Percentiles rank a stretch among this genome's conserved stretches.
phyloP scores from a whole-genome alignment of 1,284 basidiomycete genomes.

The Agaricales sp. region DNA sequence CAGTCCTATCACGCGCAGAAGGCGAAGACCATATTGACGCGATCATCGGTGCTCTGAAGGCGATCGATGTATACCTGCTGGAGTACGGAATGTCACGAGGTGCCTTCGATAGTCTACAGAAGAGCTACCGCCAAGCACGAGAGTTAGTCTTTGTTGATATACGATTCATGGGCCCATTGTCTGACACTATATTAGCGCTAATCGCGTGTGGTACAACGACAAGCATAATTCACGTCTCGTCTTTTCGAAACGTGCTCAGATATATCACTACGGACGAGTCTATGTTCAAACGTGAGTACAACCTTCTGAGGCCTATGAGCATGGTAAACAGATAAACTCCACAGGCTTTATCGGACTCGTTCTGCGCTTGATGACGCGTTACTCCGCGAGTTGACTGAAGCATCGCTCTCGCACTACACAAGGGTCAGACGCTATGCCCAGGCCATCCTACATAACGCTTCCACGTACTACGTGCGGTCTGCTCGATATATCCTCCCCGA shows the following conservation, averaged over 20 bases:
- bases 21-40: constrained; percentile 92
- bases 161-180: constrained; percentile 1
- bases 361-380: constrained; percentile 76
- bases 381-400: constrained; percentile 69
- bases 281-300: neutral
- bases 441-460: constrained; percentile 4
- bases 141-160: constrained; percentile 38
- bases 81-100: constrained; percentile 59
- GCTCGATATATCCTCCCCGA: constrained; percentile 64
- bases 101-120: constrained; percentile 53
- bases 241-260: constrained; percentile 72
- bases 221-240: constrained; percentile 67
- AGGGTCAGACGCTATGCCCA: constrained; percentile 55
- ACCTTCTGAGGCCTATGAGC: neutral
- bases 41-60: constrained; percentile 58
- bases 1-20: constrained; percentile 45
- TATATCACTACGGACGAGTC: constrained; percentile 48
- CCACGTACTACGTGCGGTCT: constrained; percentile 74
- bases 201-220: constrained; percentile 64
- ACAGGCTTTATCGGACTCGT: constrained; percentile 73
- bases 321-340: constrained; percentile 25
- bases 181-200: constrained; percentile 33
- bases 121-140: constrained; percentile 55
- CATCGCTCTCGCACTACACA: constrained; percentile 82
- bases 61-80: constrained; percentile 67